Evolutionary conservation across 2,329 filamentous ascomycete genomes (phyloP).

Genomic region (Sporothrix variecibatus): DNA sequence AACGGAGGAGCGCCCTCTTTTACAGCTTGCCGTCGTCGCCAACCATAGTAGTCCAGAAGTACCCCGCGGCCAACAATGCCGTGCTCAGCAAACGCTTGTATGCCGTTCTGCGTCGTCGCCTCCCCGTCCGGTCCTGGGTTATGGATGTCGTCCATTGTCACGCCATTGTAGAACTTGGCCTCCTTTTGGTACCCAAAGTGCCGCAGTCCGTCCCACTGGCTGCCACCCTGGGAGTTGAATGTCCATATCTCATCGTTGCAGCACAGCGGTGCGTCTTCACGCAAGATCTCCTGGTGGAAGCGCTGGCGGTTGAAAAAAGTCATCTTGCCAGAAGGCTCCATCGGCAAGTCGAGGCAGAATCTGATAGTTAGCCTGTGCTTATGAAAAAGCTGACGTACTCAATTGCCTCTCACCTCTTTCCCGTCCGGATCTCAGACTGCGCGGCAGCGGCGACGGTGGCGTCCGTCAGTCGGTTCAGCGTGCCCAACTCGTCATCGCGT

Average conservation of each 20-base stretch:
- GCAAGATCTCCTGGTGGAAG: conserved; percentile 7
- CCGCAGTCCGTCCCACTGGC: conserved; percentile 59
- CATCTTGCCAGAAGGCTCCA: background rate
- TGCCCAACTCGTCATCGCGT: conserved; percentile 58
- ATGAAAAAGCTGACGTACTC: conserved; percentile 29
- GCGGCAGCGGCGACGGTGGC: conserved; percentile 53
- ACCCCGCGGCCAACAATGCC: conserved; percentile 54
- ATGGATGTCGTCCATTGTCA: conserved; percentile 5
- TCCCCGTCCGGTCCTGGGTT: conserved; percentile 17
- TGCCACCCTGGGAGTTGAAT: conserved; percentile 60
- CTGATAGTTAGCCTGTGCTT: background rate
- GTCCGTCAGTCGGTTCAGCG: conserved; percentile 60
- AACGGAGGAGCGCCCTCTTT: background rate
- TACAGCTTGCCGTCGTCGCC: conserved; percentile 43
- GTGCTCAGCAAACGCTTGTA: conserved; percentile 40
- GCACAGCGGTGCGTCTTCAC: conserved; percentile 39
- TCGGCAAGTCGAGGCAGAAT: background rate
- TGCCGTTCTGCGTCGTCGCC: background rate
- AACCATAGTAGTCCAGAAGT: conserved; percentile 54
- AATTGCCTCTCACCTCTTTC: conserved; percentile 44
- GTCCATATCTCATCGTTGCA: conserved; percentile 61
- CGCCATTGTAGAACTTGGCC: conserved; percentile 32
- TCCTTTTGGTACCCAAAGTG: conserved; percentile 43
- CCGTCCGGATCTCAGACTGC: conserved; percentile 54
- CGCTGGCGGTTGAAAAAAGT: background rate